Base-by-base conservation (phyloP, 192 early-diverging fungal species). In the Entophlyctis luteolus region DNA sequence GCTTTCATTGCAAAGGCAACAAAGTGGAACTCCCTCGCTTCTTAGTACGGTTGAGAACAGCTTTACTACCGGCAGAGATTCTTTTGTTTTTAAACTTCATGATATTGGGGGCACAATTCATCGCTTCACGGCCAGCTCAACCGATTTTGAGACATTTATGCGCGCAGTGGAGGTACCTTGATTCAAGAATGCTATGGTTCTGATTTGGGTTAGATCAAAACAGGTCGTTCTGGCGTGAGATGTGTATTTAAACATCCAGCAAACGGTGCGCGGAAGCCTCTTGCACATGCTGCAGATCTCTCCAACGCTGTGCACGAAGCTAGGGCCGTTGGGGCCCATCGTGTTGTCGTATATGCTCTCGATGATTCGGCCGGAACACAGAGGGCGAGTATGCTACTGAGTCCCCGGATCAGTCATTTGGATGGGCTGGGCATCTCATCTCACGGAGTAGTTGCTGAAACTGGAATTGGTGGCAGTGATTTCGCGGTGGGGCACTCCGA, bases 231-330 rank as follows among this genome's bases (percentile, higher is more conserved):
- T n/a, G 36, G 36, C 16, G 36, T 66, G 14, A n/a, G 49, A n/a
- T 20, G 36, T 29, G 29, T 63, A 29, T 63, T 48, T 48, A 63
- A 63, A 28, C 28, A 5, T 4, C 50, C 52, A 35, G 8, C 18
- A 18, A 31, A 6, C 12, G 48, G 63, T 22, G 25, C 27, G 16
- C 28, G 34, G 25, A 25, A 25, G 36, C 16, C 35, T 67, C 82
- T 87, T 32, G 79, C 83, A 34, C 88, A 89, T 55, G 84, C 83
- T 4, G 6, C 6, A 22, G 63, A 66, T 25, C 34, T 66, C 14
- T 3, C n/a, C 20, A 27, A 31, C 10, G 63, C 63, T n/a, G 63
- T 66, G 14, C 10, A 10, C 3, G 63, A 66, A 28, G 63, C 63
- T 20, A 20, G 50, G n/a, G 28, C 8, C 14, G 32, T 12, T n/a